phyloP scores from a whole-genome alignment of 1,139 yeast genomes.

The Lodderomyces parapsilosis region DNA sequence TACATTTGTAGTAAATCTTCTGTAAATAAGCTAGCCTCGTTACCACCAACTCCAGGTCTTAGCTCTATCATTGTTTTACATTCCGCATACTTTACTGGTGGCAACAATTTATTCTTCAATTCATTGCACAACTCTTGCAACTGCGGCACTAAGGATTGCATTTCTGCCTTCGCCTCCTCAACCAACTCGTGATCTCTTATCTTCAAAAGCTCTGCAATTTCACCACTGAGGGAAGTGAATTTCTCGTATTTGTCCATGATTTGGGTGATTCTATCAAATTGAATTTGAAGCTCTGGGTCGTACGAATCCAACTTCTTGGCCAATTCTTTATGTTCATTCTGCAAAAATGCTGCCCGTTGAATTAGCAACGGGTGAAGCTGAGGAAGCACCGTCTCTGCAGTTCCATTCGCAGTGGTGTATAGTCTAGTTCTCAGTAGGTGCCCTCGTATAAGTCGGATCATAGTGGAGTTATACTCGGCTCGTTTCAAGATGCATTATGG shows the following conservation, averaged over 20 bases:
- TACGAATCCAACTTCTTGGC: slow-evolving; percentile 31
- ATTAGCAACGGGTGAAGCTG: slow-evolving; percentile 59
- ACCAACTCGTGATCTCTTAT: slow-evolving; percentile 25
- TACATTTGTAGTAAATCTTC: slow-evolving; percentile 82
- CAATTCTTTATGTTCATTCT: slow-evolving; percentile 47
- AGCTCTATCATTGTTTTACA: slow-evolving; percentile 79
- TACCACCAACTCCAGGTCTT: slow-evolving; percentile 96
- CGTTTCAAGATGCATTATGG: not conserved
- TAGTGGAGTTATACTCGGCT: not conserved
- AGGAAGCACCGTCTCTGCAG: not conserved
- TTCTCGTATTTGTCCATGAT: slow-evolving; percentile 52
- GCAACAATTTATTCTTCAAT: slow-evolving; percentile 62
- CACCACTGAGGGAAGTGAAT: slow-evolving; percentile 30
- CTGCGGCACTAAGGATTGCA: slow-evolving; percentile 33
- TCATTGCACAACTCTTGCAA: slow-evolving; percentile 36
- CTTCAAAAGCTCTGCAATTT: slow-evolving; percentile 36
- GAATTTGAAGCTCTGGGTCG: slow-evolving; percentile 13
- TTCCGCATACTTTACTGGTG: slow-evolving; percentile 75
- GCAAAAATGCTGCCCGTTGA: slow-evolving; percentile 56
- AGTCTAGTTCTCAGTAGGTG: not conserved
- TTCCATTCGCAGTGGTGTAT: not conserved
- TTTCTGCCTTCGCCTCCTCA: slow-evolving; percentile 26
- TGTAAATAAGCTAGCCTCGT: slow-evolving; percentile 87
- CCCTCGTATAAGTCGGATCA: not conserved
- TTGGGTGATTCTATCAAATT: slow-evolving; percentile 11